Evolutionary conservation across 2,329 filamentous ascomycete species (phyloP), one percentile per base, ranked within the genome.

Genomic region (Verticillium longisporum): DNA sequence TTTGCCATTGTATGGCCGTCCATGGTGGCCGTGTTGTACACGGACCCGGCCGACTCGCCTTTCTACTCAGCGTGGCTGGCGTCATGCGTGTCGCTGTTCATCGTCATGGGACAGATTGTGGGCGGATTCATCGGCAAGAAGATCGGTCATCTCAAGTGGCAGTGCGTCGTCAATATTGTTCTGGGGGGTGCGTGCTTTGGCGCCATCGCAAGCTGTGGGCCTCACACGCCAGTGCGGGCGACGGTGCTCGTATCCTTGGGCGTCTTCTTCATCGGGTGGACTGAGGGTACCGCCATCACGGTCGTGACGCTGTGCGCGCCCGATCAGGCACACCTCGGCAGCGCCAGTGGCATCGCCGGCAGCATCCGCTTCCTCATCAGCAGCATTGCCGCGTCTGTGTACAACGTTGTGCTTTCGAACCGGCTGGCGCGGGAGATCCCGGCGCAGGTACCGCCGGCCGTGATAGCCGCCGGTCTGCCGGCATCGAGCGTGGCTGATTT

Each of bases 381-480:
- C 41, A 68, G 66, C 57, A 70, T 76, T 37, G 70, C 71, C 4
- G 64, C 69, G 15, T 72, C 73, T 1, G 66, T 76, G 18, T 76
- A 75, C 65, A 69, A 65, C 10, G 70, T 70, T 14, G 69, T 73
- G 11, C 67, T 76, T 26, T 70, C 63, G 41, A 74, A 73, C 60
- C 70, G 73, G 26, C 67, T 75, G 21, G 60, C 66, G 1, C 57
- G 66, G 9, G 72, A 69, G 10, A 68, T 75, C 55, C 66, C 71
- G 0, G 66, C 61, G 7, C 64, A 69, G 14, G 72, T 76, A 1
- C 68, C 70, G 1, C 65, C 69, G 2, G 73, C 74, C 6, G 68
- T 73, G 0, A 62, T 74, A n/a, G 66, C 65, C 9, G 75, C 75
- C 5, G 76, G 76, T 6, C 68, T 78, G 7, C 75, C 75, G 2